Evolutionary conservation across 176 grass and related monocot genomes (phyloP), one percentile per base, ranked within the genome.

Genomic region (Eleusine indica): DNA sequence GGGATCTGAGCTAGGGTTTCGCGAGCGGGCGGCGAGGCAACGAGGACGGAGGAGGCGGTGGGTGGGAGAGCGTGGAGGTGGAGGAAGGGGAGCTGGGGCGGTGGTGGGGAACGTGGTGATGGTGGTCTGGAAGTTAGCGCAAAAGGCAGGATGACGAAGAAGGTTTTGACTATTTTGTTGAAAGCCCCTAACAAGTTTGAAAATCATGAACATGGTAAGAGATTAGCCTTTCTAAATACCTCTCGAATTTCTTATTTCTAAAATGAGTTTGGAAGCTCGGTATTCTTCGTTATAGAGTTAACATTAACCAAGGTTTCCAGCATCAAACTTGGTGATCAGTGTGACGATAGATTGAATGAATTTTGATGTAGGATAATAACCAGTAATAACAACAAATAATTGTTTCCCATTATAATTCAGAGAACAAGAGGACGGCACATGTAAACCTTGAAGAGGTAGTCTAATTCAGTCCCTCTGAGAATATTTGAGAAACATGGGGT

Each of bases 71-170:
- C 30, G 73, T 76, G 66, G 62, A 4, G 7, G 19, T n/a, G 25
- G 51, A 41, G 70, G 79, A 46, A 37, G 58, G 29, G 12, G 25
- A 63, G 78, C 73, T 85, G 77, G 82, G 76, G 85, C 77, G 77
- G 81, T 61, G 81, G 77, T 35, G 83, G 58, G 48, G 84, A 35
- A 35, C 32, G 60, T 63, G 68, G 74, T 82, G 84, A 74, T 54
- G 84, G 70, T 60, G 40, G 40, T 75, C 51, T 80, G 63, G 52
- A 90, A 87, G 80, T 74, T 62, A 83, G 88, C 62, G 84, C 58
- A 64, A 57, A 70, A 82, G 76, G 71, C 6, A 63, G 54, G 80
- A 83, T 46, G 79, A 28, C n/a, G 68, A 42, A 61, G 54, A 52
- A 48, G 74, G 61, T 86, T 86, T 82, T 77, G 84, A 30, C 17